phyloP scores from a whole-genome alignment of 352 stramenopile species.

The Globisporangium nodosum region DNA sequence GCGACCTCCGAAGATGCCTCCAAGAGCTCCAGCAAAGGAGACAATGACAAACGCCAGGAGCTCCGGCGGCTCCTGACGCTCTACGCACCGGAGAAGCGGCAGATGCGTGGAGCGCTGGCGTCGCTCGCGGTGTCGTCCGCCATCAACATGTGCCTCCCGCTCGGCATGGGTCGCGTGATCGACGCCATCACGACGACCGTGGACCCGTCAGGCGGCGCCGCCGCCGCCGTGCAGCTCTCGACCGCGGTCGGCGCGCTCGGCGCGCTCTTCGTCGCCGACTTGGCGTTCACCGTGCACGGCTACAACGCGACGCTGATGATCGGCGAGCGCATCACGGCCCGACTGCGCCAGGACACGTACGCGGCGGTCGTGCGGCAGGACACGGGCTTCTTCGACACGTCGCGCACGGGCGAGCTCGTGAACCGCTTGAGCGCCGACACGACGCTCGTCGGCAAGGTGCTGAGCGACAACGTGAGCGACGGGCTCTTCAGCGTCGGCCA shows the following conservation, averaged over 20 bases:
- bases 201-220: constrained; percentile 11
- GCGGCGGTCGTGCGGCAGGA: constrained; percentile 84
- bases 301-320: constrained; percentile 85
- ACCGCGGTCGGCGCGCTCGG: constrained; percentile 51
- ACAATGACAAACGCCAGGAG: neutral
- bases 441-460: constrained; percentile 88
- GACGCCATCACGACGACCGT: constrained; percentile 49
- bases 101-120: constrained; percentile 52
- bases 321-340: constrained; percentile 78
- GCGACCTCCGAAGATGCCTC: no score
- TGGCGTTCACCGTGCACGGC: constrained; percentile 65
- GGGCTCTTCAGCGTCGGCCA: constrained; percentile 82
- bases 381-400: constrained; percentile 88
- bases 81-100: constrained; percentile 69
- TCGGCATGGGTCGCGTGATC: constrained; percentile 81
- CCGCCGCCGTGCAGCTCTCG: constrained; percentile 27
- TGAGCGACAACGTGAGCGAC: constrained; percentile 86
- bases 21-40: no score
- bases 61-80: constrained; percentile 35
- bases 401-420: constrained; percentile 87
- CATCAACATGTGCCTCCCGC: constrained; percentile 74
- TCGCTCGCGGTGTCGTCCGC: constrained; percentile 59
- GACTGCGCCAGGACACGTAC: constrained; percentile 74
- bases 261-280: constrained; percentile 61
- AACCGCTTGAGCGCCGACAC: constrained; percentile 90